Base-by-base conservation (phyloP, 2,329 filamentous ascomycete species). In the Hysterium pulicare region DNA sequence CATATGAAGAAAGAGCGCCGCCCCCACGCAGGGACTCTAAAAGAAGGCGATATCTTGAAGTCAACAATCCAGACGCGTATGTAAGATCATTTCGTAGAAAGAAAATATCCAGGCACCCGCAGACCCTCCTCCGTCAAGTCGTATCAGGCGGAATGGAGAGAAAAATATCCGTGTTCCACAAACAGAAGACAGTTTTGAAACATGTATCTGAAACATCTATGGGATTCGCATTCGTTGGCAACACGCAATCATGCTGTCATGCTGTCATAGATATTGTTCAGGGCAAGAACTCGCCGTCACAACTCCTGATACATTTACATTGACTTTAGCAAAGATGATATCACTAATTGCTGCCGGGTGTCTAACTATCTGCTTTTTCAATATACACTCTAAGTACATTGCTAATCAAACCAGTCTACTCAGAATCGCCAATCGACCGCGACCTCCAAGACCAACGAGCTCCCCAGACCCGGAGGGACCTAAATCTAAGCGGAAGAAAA, bases 1-100 rank as follows among this genome's bases (percentile, higher is more conserved):
- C 69, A 15, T 70, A 72, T 38, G 71, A 71, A 34, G 69, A 71
- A 47, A 59, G 71, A 17, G 69, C 67, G 19, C 63, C 67, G 2
- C 61, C 64, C 9, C 62, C 68, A 10, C 62, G 69, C 13, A 65
- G 64, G 38, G 64, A 68, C 46, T 65, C 66, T n/a, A 65, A 66
- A 49, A 50, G 65, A 22, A 55, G 65, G 37, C 62, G 61, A 44
- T 59, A 49, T 34, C 50, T 67, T 16, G 61, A 68, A 41, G 57
- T 58, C 41, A 51, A 59, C 11, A 58, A 69, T 30, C 63, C 66
- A 2, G 64, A 64, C 8, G 57, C 60, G 5, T 48, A 44, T 21
- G 46, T 39, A 23, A 17, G 8, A 28, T 28, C 13, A 8, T 13
- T 28, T 28, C 13, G 13, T 8, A 28, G 32, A 34, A 8, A 16